A percentile compares a stretch with the other conserved stretches of the same genome.
These are phyloP conservation scores for Neofusicoccum kwambonambiense DNA, from an alignment of 2,329 filamentous ascomycete genomes.

Conservation along the genomic window DNA sequence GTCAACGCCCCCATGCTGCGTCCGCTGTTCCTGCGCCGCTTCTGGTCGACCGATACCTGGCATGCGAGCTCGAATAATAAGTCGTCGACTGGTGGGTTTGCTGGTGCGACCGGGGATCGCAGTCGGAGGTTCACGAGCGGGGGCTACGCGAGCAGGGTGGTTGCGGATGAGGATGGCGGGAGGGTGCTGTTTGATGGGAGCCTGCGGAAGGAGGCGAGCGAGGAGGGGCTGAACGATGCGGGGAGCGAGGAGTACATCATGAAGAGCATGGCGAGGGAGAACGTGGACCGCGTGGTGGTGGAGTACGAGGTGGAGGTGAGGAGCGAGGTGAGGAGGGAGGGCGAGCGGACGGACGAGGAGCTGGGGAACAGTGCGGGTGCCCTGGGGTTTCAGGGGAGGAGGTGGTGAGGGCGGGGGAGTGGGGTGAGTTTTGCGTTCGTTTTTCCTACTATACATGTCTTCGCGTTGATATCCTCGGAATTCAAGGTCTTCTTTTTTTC, in stretches of 20 bases:
- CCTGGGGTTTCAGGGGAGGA: background rate
- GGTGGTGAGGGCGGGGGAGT: background rate
- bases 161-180: background rate
- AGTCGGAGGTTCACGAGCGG: background rate
- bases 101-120: background rate
- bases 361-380: background rate
- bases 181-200: background rate
- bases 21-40: constrained; percentile 28
- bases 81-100: background rate
- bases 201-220: background rate
- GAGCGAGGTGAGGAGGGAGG: background rate
- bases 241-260: background rate
- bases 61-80: background rate
- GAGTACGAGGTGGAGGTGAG: background rate
- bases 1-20: constrained; percentile 37
- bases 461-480: no score
- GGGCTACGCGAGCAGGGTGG: background rate
- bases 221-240: background rate
- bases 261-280: background rate
- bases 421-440: background rate
- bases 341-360: background rate
- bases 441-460: background rate
- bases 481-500: background rate
- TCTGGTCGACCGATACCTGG: constrained; percentile 27
- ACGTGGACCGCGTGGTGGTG: background rate